These are phyloP conservation scores for Erysimum cheiri DNA, from an alignment of 441 rosid genomes.

Conservation along the genomic window DNA sequence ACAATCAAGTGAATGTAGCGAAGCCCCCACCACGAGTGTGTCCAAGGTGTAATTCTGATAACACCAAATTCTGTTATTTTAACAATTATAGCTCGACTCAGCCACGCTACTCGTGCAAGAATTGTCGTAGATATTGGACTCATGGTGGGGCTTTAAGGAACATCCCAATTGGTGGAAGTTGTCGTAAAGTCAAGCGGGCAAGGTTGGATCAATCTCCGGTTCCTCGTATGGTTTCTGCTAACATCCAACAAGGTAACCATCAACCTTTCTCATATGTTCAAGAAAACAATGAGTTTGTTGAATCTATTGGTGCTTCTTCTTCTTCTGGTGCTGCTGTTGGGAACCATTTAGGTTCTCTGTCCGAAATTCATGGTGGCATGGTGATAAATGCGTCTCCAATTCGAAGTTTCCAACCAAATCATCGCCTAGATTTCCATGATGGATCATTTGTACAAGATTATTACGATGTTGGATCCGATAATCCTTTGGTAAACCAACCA, in stretches of 20 bases:
- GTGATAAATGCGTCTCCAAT: neutral
- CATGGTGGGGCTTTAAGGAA: slow-evolving; percentile 78
- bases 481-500: slow-evolving; percentile 28
- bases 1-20: slow-evolving; percentile 19
- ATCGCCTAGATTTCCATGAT: neutral
- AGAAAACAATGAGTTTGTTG: slow-evolving; percentile 14
- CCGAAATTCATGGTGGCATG: neutral
- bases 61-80: slow-evolving; percentile 81
- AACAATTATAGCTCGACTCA: slow-evolving; percentile 76
- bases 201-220: slow-evolving; percentile 45
- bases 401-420: slow-evolving; percentile 1
- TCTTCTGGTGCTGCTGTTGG: slow-evolving; percentile 1
- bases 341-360: slow-evolving; percentile 8
- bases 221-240: slow-evolving; percentile 5
- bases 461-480: neutral
- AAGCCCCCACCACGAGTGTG: slow-evolving; percentile 53
- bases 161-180: slow-evolving; percentile 74
- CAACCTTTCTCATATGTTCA: slow-evolving; percentile 18
- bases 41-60: slow-evolving; percentile 71
- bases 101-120: slow-evolving; percentile 77
- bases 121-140: slow-evolving; percentile 80
- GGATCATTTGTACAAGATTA: slow-evolving; percentile 6
- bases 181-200: slow-evolving; percentile 54
- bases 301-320: slow-evolving; percentile 24
- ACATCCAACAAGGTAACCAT: slow-evolving; percentile 4